Base-by-base conservation (phyloP, 2,329 filamentous ascomycete species). In the Xylaria sp. region DNA sequence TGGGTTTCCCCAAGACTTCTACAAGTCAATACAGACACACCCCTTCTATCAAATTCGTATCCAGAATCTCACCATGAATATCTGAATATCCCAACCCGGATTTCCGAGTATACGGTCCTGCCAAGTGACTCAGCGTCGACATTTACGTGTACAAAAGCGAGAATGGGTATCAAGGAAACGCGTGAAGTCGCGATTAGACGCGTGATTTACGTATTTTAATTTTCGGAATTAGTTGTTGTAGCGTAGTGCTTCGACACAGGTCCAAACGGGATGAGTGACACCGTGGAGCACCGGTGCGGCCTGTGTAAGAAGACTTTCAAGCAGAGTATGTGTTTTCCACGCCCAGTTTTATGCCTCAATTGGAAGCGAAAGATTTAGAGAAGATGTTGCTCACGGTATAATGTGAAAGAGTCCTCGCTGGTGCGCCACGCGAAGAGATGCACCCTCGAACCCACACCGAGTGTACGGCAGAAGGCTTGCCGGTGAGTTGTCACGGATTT, bases 401-500 rank as follows among this genome's bases (percentile, higher is more conserved):
- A 26, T 62, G 44, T 28, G 31, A 59, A 23, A 75, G 72, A 71
- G 63, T 75, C 73, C 4, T 75, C 73, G 10, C 68, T 75, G 26
- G 66, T 74, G 33, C 66, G 73, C 20, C 73, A 74, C 44, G 48
- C 68, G 36, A 74, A 73, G 60, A 73, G 66, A 66, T 75, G 73
- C 40, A 73, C 67, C 23, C 68, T 74, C 28, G 71, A 73, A 26
- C 72, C 72, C 5, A 69, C 46, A 20, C 65, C 70, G 10, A 72
- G 70, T 28, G 56, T 60, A 26, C 68, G 74, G 44, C 75, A 77
- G 60, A 77, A 77, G 60, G 73, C 76, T 28, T 78, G 77, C 59
- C 57, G 56, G 70, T 71, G 49, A 64, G 69, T 71, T 44, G 23
- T 4, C 33, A 1, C n/a, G 38, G 28, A 28, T 11, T 13, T 17